A percentile compares a stretch with the other conserved stretches of the same genome.
Conservation (phyloP, 306 rosid species). For the Prinsepia uniflora region DNA sequence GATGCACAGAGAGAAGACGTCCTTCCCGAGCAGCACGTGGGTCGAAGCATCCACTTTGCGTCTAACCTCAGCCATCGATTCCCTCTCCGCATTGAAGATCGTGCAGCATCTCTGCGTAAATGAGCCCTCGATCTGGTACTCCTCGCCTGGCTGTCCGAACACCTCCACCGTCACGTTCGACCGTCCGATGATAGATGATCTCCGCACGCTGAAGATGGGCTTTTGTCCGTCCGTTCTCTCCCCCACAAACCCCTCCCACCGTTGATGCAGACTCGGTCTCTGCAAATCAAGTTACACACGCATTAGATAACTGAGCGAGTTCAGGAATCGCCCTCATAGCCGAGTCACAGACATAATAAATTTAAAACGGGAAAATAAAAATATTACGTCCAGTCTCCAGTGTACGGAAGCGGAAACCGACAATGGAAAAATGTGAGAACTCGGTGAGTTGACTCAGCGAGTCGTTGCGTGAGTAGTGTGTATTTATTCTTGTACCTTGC, state of each 20-base stretch:
- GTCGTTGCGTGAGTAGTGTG: not conserved
- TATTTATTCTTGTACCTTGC: slow-evolving; percentile 42
- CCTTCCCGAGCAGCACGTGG: slow-evolving; percentile 75
- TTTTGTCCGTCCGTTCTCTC: slow-evolving; percentile 75
- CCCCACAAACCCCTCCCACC: slow-evolving; percentile 91
- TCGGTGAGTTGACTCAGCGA: slow-evolving; percentile 24
- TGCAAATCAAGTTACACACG: slow-evolving; percentile 21
- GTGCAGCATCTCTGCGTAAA: slow-evolving; percentile 64
- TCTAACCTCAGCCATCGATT: slow-evolving; percentile 72
- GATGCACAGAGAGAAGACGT: slow-evolving; percentile 74
- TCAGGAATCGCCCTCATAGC: not conserved
- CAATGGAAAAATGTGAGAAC: not conserved
- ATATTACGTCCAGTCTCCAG: not conserved
- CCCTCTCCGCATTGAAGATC: slow-evolving; percentile 37
- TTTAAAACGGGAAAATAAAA: not conserved
- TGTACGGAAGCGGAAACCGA: not conserved
- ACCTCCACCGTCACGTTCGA: slow-evolving; percentile 66
- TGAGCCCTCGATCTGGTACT: slow-evolving; percentile 76
- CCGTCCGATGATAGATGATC: slow-evolving; percentile 87
- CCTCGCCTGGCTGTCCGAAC: slow-evolving; percentile 38
- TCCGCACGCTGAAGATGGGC: slow-evolving; percentile 67
- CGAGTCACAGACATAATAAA: not conserved
- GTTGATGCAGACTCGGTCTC: slow-evolving; percentile 87
- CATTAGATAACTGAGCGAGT: slow-evolving; percentile 6
- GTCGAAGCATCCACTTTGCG: slow-evolving; percentile 88